phyloP scores from a whole-genome alignment of 1,139 yeast genomes.

The Spencermartinsiella ligniputridi region DNA sequence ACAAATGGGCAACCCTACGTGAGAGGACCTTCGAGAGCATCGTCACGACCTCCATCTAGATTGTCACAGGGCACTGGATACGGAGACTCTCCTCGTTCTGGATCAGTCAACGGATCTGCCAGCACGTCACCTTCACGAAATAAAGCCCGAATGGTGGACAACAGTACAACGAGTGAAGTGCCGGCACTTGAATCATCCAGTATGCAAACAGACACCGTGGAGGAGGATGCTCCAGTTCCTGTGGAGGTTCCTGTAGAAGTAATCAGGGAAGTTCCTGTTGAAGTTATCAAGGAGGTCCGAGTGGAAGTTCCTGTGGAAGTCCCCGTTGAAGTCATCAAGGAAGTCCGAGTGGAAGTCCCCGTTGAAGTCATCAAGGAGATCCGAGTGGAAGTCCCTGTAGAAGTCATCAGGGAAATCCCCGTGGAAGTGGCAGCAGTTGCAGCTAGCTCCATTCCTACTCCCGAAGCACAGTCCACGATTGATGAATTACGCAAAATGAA shows the following conservation, averaged over 20 bases:
- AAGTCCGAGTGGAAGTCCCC: not conserved
- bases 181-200: constrained; percentile 1
- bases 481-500: constrained; percentile 19
- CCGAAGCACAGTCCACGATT: constrained; percentile 1
- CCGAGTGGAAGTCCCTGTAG: not conserved
- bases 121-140: constrained; percentile 3
- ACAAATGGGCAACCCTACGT: constrained; percentile 8
- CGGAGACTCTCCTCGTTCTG: not conserved
- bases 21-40: not conserved
- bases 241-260: not conserved
- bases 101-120: not conserved
- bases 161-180: constrained; percentile 5
- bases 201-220: not conserved
- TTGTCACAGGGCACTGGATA: constrained; percentile 10
- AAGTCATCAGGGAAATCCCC: not conserved
- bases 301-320: not conserved
- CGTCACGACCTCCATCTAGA: constrained; percentile 18
- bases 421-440: constrained; percentile 1
- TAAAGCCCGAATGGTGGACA: constrained; percentile 2
- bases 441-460: not conserved
- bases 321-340: not conserved
- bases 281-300: not conserved
- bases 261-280: not conserved
- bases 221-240: not conserved
- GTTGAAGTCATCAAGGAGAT: not conserved